Conservation (phyloP, 768 basidiomycete genomes). For the Leccinum barrowsii region DNA sequence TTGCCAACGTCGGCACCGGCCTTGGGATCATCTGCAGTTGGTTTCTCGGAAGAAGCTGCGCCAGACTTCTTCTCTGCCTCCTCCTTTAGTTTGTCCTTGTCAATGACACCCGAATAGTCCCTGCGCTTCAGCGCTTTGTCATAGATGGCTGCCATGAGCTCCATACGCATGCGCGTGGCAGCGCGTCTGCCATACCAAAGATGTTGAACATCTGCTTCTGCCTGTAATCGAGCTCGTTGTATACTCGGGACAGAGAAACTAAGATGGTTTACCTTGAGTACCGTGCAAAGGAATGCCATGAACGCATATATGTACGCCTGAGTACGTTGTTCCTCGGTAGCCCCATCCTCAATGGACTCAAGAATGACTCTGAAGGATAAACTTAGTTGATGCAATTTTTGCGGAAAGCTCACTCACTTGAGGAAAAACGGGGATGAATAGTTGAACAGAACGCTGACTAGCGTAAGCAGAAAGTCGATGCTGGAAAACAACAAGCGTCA, state of each 20-base stretch:
- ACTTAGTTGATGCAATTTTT: not conserved
- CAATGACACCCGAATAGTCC: slow-evolving; percentile 77
- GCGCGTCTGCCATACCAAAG: slow-evolving; percentile 82
- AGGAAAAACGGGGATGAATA: slow-evolving; percentile 86
- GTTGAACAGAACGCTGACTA: slow-evolving; percentile 68
- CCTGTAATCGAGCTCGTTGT: slow-evolving; percentile 28
- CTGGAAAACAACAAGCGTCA: slow-evolving; percentile 23
- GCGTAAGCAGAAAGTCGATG: slow-evolving; percentile 65
- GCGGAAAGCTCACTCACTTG: slow-evolving; percentile 41
- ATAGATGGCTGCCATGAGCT: slow-evolving; percentile 84
- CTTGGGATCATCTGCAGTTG: slow-evolving; percentile 46
- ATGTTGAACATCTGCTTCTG: slow-evolving; percentile 68
- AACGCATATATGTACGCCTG: slow-evolving; percentile 77
- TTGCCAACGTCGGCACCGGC: slow-evolving; percentile 86
- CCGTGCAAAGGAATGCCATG: slow-evolving; percentile 61
- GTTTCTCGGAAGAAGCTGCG: slow-evolving; percentile 21
- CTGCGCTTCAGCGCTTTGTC: slow-evolving; percentile 83
- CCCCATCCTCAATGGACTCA: slow-evolving; percentile 45
- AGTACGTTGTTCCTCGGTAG: slow-evolving; percentile 49
- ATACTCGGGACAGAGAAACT: not conserved
- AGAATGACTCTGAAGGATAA: slow-evolving; percentile 48
- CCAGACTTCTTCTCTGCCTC: slow-evolving; percentile 23
- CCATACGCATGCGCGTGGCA: slow-evolving; percentile 63
- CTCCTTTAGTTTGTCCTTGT: slow-evolving; percentile 40
- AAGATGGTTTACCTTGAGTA: slow-evolving; percentile 21